phyloP scores from a whole-genome alignment of 192 early-diverging fungal species.

The Umbelopsis vinacea region DNA sequence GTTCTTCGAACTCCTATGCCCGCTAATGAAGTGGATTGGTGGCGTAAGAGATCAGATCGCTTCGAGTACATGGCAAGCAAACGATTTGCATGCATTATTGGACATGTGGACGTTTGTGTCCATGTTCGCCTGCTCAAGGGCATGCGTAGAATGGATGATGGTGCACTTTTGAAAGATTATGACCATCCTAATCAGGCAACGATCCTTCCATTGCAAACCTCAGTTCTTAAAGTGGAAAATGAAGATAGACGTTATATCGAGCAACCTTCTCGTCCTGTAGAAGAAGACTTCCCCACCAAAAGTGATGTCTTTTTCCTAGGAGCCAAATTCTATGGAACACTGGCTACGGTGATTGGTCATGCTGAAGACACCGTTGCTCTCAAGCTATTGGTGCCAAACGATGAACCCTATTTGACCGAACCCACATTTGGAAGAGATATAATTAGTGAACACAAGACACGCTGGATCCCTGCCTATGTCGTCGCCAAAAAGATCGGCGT shows the following conservation, averaged over 20 bases:
- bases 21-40: conserved; percentile 49
- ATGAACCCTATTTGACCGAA: conserved; percentile 32
- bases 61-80: conserved; percentile 69
- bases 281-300: conserved; percentile 71
- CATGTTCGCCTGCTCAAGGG: conserved; percentile 67
- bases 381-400: conserved; percentile 45
- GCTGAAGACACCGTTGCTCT: conserved; percentile 45
- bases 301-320: conserved; percentile 86
- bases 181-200: conserved; percentile 45
- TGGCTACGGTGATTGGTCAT: conserved; percentile 70
- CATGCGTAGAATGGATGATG: conserved; percentile 67
- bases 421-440: conserved; percentile 56
- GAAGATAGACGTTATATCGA: conserved; percentile 80
- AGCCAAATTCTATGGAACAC: conserved; percentile 70
- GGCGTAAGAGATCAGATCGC: conserved; percentile 62
- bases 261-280: conserved; percentile 65
- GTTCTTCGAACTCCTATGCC: conserved; percentile 48
- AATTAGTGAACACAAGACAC: conserved; percentile 30
- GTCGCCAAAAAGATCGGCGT: conserved; percentile 73
- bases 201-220: conserved; percentile 64
- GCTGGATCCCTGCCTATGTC: conserved; percentile 57
- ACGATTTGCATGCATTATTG: conserved; percentile 72
- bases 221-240: conserved; percentile 55
- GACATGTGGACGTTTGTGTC: conserved; percentile 63
- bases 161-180: conserved; percentile 78